Percentiles rank a stretch among this genome's conserved stretches.
phyloP scores from a whole-genome alignment of 805 yeast species.

The Zygosaccharomyces lentus region DNA sequence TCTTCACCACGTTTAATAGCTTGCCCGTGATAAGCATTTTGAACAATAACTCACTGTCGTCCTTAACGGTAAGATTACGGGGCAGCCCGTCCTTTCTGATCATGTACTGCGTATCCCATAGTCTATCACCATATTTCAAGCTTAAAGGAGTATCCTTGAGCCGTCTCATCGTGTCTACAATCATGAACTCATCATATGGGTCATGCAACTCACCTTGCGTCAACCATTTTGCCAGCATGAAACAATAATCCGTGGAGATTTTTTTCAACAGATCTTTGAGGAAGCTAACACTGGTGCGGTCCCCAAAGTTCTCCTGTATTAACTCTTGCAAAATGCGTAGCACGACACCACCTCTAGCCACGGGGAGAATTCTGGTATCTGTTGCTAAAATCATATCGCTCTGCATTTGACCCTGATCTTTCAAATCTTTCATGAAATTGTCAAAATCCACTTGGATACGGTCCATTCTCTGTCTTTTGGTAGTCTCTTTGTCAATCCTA shows the following conservation, averaged over 20 bases:
- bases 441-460: constrained; percentile 38
- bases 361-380: constrained; percentile 48
- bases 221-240: constrained; percentile 77
- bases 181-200: constrained; percentile 76
- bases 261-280: constrained; percentile 49
- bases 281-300: constrained; percentile 48
- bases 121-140: constrained; percentile 46
- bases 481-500: constrained; percentile 46
- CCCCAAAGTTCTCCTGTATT: constrained; percentile 61
- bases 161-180: constrained; percentile 40
- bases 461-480: constrained; percentile 36
- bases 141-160: constrained; percentile 7
- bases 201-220: constrained; percentile 69
- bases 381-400: constrained; percentile 38
- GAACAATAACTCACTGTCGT: constrained; percentile 31
- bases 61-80: constrained; percentile 48
- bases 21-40: constrained; percentile 81
- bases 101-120: constrained; percentile 73
- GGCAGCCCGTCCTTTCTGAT: constrained; percentile 73
- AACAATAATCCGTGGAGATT: constrained; percentile 59
- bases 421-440: constrained; percentile 41
- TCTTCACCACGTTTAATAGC: constrained; percentile 57
- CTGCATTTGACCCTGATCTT: constrained; percentile 36
- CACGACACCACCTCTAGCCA: constrained; percentile 76
- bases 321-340: constrained; percentile 57